phyloP scores from a whole-genome alignment of 2,329 filamentous ascomycete species.

The Fusarium marasasianum region DNA sequence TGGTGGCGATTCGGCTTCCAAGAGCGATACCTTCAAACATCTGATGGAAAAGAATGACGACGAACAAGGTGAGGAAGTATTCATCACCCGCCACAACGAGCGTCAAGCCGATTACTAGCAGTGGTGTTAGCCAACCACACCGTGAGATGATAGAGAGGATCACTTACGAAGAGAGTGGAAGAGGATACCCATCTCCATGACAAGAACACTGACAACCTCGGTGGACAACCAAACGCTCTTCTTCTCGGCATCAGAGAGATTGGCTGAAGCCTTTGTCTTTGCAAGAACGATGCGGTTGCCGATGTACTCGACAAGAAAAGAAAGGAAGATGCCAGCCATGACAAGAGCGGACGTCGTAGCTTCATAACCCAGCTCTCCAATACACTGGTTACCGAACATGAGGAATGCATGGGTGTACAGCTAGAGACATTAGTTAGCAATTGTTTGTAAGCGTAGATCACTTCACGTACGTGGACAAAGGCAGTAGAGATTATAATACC shows the following conservation, averaged over 20 bases:
- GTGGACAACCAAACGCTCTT: slow-evolving; percentile 45
- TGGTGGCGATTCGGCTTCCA: slow-evolving; percentile 73
- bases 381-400: slow-evolving; percentile 77
- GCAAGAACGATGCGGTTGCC: slow-evolving; percentile 66
- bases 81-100: slow-evolving; percentile 68
- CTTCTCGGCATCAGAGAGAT: slow-evolving; percentile 39
- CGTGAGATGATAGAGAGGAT: neutral
- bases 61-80: slow-evolving; percentile 66
- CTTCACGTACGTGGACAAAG: slow-evolving; percentile 67
- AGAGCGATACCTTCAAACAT: slow-evolving; percentile 82
- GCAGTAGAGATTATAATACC: slow-evolving; percentile 78
- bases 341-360: slow-evolving; percentile 74
- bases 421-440: slow-evolving; percentile 49
- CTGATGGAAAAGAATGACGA: slow-evolving; percentile 81
- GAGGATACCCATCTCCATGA: slow-evolving; percentile 78
- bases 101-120: slow-evolving; percentile 68
- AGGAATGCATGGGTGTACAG: slow-evolving; percentile 77
- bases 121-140: neutral
- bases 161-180: slow-evolving; percentile 75
- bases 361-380: slow-evolving; percentile 74
- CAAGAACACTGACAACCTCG: slow-evolving; percentile 69
- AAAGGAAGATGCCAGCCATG: slow-evolving; percentile 78
- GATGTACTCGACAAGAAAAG: slow-evolving; percentile 76
- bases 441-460: neutral
- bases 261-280: slow-evolving; percentile 44